Evolutionary conservation across 306 rosid genomes (phyloP), one percentile per base, ranked within the genome.

Genomic region (Acacia acuminata): DNA sequence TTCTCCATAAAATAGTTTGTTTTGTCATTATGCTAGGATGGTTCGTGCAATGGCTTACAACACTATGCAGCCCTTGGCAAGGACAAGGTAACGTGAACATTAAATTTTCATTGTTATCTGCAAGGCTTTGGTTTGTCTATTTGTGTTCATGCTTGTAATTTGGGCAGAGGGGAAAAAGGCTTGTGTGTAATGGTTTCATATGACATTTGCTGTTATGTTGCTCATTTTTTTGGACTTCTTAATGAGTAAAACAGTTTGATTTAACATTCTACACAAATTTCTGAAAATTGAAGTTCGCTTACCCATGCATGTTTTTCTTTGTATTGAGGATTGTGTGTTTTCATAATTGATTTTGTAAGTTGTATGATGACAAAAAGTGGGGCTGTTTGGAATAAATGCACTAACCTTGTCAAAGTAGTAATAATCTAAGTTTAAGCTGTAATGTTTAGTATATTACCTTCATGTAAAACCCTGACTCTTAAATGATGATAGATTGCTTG

Each of bases 51-150:
- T 91, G 99, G 99, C 84, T 90, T 96, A 87, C 99, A 96, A 82
- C 99, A 96, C 82, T 96, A 96, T 86, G 99, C 99, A 64, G 98
- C 99, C 55, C 96, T 96, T 71, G 99, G 99, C 44, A 94, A 98
- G 91, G 99, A 96, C 91, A 92, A 87, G 98, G 99, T 96, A 92
- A 63, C 50, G 30, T 19, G 48, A 76, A 71, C 40, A 56, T 58
- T 36, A 32, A 67, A 14, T 9, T 60, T 79, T 69, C 40, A 64
- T n/a, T 4, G 32, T 74, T 32, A 34, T 32, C 16, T 27, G 3
- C 1, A 51, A 20, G 70, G 34, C 22, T 75, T 67, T 34, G 51
- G 64, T 47, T 77, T 72, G 66, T 51, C 24, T 45, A 36, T 69
- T 48, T 67, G 44, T 68, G 58, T 71, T 47, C 56, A 24, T 69